A percentile compares a stretch with the other conserved stretches of the same genome.
Evolutionary conservation across 148 eudicot species (phyloP).

Genomic region (Rhododendron vialii): DNA sequence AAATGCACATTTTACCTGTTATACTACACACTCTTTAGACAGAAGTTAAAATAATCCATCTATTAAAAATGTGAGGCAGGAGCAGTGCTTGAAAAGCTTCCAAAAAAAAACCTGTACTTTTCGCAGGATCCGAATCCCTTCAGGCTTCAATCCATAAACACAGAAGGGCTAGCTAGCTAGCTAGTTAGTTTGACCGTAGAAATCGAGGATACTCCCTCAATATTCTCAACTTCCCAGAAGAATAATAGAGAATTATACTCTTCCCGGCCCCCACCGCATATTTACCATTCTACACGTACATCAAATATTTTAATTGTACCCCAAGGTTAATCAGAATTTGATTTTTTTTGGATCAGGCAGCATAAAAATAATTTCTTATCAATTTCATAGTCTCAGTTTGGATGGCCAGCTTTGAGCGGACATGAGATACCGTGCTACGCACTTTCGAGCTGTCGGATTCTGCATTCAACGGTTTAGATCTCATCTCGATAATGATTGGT

Average conservation of each 20-base stretch:
- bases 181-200: not conserved
- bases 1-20: too few species aligned
- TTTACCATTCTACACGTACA: not conserved
- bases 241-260: conserved; percentile 2
- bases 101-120: not conserved
- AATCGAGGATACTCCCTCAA: not conserved
- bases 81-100: not conserved
- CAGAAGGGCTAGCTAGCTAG: not conserved
- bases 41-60: not conserved
- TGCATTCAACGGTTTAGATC: too few species aligned
- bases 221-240: conserved; percentile 6
- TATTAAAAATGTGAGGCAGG: not conserved
- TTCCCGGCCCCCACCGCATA: not conserved
- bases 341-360: too few species aligned
- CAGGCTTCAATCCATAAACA: not conserved
- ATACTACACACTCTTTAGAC: too few species aligned
- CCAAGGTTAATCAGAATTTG: too few species aligned
- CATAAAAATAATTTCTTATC: too few species aligned
- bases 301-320: too few species aligned
- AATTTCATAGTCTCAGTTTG: not conserved
- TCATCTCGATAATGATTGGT: too few species aligned
- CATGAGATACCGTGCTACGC: not conserved
- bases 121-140: not conserved
- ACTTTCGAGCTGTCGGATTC: too few species aligned
- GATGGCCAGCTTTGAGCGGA: not conserved